These are phyloP conservation scores for Penicillium desertorum DNA, from an alignment of 495 filamentous ascomycete genomes.

Conservation along the genomic window DNA sequence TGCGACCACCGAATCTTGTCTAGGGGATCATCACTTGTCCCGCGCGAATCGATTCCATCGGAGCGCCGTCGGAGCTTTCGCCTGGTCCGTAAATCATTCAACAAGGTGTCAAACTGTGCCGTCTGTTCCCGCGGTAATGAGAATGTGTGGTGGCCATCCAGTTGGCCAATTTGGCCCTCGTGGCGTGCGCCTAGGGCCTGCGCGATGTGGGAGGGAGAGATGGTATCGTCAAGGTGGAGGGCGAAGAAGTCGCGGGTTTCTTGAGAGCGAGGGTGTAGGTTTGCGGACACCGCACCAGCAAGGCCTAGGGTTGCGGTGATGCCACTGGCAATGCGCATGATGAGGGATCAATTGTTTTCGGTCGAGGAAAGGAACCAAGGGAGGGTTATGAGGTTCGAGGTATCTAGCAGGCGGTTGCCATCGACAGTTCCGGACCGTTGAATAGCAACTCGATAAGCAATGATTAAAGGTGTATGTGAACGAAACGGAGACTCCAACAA, in stretches of 20 bases:
- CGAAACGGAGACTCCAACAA: background rate
- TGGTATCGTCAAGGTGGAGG: constrained; percentile 68
- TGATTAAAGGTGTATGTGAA: background rate
- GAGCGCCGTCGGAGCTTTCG: constrained; percentile 57
- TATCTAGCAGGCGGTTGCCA: constrained; percentile 26
- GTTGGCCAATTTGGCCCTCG: constrained; percentile 80
- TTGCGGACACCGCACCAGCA: constrained; percentile 39
- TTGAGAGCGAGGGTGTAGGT: constrained; percentile 57
- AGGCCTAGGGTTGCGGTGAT: constrained; percentile 44
- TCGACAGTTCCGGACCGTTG: constrained; percentile 20
- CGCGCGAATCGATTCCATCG: constrained; percentile 36
- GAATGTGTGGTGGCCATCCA: constrained; percentile 83
- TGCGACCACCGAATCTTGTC: constrained; percentile 76
- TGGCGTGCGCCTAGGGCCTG: constrained; percentile 70
- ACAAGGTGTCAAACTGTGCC: constrained; percentile 59
- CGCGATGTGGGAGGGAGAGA: constrained; percentile 70
- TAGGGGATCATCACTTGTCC: constrained; percentile 55
- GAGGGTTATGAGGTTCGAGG: constrained; percentile 6
- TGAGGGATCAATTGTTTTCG: constrained; percentile 13
- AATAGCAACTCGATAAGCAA: background rate
- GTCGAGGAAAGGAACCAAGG: constrained; percentile 12
- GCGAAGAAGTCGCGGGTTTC: constrained; percentile 86
- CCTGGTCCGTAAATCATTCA: constrained; percentile 56
- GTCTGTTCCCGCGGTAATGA: constrained; percentile 55
- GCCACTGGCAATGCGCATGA: constrained; percentile 39